Base-by-base conservation (phyloP, 1,284 basidiomycete species). In the Hypsizygus ulmarius region DNA sequence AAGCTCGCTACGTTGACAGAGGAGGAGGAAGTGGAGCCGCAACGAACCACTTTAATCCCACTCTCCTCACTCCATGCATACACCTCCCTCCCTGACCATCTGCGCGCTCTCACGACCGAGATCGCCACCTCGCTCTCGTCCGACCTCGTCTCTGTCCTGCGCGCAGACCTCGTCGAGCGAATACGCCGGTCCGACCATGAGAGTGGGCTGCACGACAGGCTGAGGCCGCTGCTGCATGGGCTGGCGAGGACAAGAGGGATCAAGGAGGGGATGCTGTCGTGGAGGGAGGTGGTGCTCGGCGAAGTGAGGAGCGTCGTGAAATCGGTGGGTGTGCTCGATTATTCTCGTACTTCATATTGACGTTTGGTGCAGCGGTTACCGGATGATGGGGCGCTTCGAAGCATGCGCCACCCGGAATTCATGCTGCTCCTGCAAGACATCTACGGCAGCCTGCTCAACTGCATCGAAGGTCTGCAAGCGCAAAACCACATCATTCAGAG, bases 61-160 rank as follows among this genome's bases (percentile, higher is more conserved):
- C 65, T 91, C 5, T 84, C 86, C 1, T 80, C 82, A 0, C 68
- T 93, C 4, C 68, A 74, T 3, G 87, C 91, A 1, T 88, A 93
- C 50, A 60, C 78, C 6, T 75, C 82, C 9, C 74, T 94, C 9
- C 91, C 92, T 0, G 65, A 71, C 2, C 84, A 87, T 51, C 68
- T 94, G 3, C 77, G 75, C 16, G 68, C 72, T 0, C 70, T 93
- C 42, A 84, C 82, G 0, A 68, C 80, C 56, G 82, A 88, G 55
- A 90, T 96, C 53, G 81, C 89, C 0, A 71, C 77, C 0, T 87
- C 89, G 1, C 72, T 96, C n/a, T 85, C 90, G 15, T 72, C 78
- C 8, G 92, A 96, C 55, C 72, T 97, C 1, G 77, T 90, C 3
- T 73, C 77, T 16, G 76, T 87, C 0, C 74, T 97, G 7, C 76